phyloP scores from a whole-genome alignment of 768 basidiomycete species.

The Cyclocybe aegerita region DNA sequence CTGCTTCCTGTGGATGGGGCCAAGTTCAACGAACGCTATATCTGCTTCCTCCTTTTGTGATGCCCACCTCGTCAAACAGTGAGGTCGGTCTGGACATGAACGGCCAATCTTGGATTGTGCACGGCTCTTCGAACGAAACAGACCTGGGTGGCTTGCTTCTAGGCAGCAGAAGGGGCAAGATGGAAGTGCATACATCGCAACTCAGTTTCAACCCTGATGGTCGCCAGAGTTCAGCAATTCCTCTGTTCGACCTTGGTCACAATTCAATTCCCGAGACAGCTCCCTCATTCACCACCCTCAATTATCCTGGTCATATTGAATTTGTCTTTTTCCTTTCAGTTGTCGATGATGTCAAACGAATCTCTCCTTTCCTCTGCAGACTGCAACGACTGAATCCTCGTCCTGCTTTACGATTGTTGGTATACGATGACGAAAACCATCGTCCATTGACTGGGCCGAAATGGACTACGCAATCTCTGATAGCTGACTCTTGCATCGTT shows the following conservation, averaged over 20 bases:
- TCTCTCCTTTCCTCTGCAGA: conserved; percentile 20
- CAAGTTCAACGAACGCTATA: conserved; percentile 41
- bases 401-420: conserved; percentile 11
- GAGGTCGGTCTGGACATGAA: conserved; percentile 12
- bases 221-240: too few species aligned
- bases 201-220: too few species aligned
- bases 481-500: conserved; percentile 7
- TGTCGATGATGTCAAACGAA: conserved; percentile 10
- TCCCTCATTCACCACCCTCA: too few species aligned
- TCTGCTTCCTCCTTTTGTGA: conserved; percentile 62
- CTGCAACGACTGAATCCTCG: conserved; percentile 8
- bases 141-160: too few species aligned
- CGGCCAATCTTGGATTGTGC: conserved; percentile 10
- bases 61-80: conserved; percentile 32
- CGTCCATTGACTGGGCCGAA: background rate
- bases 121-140: too few species aligned
- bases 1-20: conserved; percentile 12
- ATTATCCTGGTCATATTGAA: background rate
- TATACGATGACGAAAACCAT: conserved; percentile 14
- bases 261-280: too few species aligned
- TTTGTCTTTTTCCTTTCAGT: conserved; percentile 20
- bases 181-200: too few species aligned
- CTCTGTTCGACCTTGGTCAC: too few species aligned
- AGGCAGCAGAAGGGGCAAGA: too few species aligned
- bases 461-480: conserved; percentile 3